These are phyloP conservation scores for Podospora appendiculata DNA, from an alignment of 495 filamentous ascomycete species.

Conservation along the genomic window DNA sequence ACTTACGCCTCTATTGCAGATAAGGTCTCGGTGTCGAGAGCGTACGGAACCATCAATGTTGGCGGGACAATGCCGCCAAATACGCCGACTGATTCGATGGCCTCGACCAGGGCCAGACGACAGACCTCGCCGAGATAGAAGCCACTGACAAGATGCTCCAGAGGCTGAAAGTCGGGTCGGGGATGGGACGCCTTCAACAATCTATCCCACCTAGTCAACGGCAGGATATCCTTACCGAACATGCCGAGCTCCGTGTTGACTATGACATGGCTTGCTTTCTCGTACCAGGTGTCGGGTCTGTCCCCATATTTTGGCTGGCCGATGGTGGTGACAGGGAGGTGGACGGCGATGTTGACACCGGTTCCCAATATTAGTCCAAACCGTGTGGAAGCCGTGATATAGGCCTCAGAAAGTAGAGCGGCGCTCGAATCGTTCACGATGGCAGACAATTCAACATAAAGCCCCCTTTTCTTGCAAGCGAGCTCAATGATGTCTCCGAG, in stretches of 20 bases:
- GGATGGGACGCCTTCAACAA: slow-evolving; percentile 55
- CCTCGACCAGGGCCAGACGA: slow-evolving; percentile 60
- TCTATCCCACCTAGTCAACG: slow-evolving; percentile 67
- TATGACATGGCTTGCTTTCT: slow-evolving; percentile 48
- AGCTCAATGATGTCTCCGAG: slow-evolving; percentile 43
- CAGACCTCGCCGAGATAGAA: slow-evolving; percentile 80
- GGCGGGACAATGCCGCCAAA: slow-evolving; percentile 51
- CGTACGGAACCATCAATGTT: slow-evolving; percentile 44
- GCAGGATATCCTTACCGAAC: slow-evolving; percentile 61
- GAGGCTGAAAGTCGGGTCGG: slow-evolving; percentile 73
- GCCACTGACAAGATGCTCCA: slow-evolving; percentile 77
- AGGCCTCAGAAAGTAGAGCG: slow-evolving; percentile 71
- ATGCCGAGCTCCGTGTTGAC: slow-evolving; percentile 87
- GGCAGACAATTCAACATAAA: slow-evolving; percentile 59
- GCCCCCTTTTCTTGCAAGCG: slow-evolving; percentile 33
- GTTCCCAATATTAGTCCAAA: slow-evolving; percentile 52
- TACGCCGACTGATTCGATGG: slow-evolving; percentile 43
- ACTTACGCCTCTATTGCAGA: slow-evolving; percentile 52
- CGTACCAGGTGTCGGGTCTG: slow-evolving; percentile 48
- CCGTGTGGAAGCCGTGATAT: slow-evolving; percentile 56
- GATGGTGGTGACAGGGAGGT: slow-evolving; percentile 47
- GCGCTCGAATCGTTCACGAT: slow-evolving; percentile 83
- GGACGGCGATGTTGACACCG: slow-evolving; percentile 46
- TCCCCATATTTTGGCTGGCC: slow-evolving; percentile 40
- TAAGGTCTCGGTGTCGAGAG: slow-evolving; percentile 53